Conservation (phyloP, 129 eudicot genomes). For the Lactuca sativa region DNA sequence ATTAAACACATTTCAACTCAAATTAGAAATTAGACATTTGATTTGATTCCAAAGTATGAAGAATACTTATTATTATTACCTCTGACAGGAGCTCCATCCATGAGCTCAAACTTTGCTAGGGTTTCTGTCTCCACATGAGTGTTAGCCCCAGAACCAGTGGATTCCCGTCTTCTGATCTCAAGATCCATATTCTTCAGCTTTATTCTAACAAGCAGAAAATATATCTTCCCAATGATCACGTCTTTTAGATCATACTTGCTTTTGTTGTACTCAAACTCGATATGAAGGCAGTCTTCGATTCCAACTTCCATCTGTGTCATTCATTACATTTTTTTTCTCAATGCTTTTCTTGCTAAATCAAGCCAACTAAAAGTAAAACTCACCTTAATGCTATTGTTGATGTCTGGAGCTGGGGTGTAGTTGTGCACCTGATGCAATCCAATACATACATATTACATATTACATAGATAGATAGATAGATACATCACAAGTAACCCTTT, state of each 20-base stretch:
- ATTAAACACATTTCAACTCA: too few relatives aligned
- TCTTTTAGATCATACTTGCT: slow-evolving; percentile 97
- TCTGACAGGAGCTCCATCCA: slow-evolving; percentile 99
- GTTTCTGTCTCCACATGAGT: slow-evolving; percentile 99
- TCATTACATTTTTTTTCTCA: background rate
- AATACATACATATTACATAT: background rate
- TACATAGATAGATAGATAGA: too few relatives aligned
- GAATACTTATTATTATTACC: slow-evolving; percentile 39
- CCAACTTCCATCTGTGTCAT: slow-evolving; percentile 83
- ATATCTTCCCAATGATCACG: slow-evolving; percentile 93
- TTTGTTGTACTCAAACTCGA: slow-evolving; percentile 86
- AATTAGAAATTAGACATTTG: too few relatives aligned
- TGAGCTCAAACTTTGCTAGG: slow-evolving; percentile 88
- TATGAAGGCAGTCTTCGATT: slow-evolving; percentile 82
- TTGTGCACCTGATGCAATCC: slow-evolving; percentile 61
- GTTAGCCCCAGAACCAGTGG: slow-evolving; percentile 94
- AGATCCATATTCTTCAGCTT: slow-evolving; percentile 97
- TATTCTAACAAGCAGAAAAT: slow-evolving; percentile 93
- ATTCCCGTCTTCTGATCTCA: slow-evolving; percentile 93
- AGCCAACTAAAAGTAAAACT: background rate
- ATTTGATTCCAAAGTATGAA: background rate
- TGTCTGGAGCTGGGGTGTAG: slow-evolving; percentile 69
- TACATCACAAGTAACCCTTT: too few relatives aligned
- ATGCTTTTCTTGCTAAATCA: too few relatives aligned
- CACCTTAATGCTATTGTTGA: slow-evolving; percentile 88